Conservation (phyloP, 2,329 filamentous ascomycete genomes). For the Furcasterigmium furcatum region DNA sequence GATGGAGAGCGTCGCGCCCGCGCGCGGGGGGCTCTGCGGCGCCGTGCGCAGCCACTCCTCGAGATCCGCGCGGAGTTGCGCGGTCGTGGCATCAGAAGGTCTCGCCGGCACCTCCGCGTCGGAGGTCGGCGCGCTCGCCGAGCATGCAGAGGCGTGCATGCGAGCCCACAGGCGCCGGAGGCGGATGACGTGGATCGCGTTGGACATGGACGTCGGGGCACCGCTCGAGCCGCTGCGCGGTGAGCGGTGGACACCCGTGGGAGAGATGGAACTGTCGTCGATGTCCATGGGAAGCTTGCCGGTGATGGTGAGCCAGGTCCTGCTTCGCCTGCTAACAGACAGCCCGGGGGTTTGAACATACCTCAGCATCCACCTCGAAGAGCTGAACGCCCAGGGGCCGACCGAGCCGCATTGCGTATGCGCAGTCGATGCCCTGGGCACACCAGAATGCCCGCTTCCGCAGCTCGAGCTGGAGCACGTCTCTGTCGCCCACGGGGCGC, state of each 20-base stretch:
- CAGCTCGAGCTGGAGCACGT: constrained; percentile 5
- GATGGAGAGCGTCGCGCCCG: constrained; percentile 2
- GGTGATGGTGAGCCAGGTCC: too few species aligned
- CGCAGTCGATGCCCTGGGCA: constrained; percentile 7
- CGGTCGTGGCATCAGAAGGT: too few species aligned
- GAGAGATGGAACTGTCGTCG: constrained; percentile 1
- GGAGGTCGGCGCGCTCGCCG: not conserved
- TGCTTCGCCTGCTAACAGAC: too few species aligned
- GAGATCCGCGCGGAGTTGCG: constrained; percentile 2
- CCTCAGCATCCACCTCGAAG: constrained; percentile 7
- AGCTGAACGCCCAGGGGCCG: constrained; percentile 3
- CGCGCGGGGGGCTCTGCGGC: not conserved
- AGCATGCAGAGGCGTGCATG: constrained; percentile 1
- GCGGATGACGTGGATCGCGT: constrained; percentile 5
- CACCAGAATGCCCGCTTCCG: constrained; percentile 10
- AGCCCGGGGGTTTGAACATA: not conserved
- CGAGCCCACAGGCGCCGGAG: constrained; percentile 7
- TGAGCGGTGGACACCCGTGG: not conserved
- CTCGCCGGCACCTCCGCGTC: not conserved
- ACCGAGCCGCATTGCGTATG: constrained; percentile 3
- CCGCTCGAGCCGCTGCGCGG: not conserved
- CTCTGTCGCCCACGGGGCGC: too few species aligned
- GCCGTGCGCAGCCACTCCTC: constrained; percentile 1
- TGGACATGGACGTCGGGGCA: not conserved
- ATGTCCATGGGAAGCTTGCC: constrained; percentile 8